phyloP scores from a whole-genome alignment of 352 stramenopile species.

The Pythium rishiriense region DNA sequence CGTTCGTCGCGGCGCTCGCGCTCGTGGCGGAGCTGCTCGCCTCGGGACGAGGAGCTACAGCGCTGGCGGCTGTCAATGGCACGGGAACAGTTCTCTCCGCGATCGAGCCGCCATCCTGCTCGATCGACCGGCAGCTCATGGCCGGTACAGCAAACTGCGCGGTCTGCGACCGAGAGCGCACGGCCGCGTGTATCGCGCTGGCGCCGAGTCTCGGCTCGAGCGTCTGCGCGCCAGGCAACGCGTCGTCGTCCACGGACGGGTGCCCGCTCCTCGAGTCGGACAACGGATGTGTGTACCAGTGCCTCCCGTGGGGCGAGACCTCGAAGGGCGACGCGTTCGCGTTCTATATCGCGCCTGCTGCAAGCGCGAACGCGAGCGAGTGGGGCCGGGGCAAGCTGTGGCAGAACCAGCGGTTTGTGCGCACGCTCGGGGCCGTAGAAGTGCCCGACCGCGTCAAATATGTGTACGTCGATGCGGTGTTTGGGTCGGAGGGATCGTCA shows the following conservation, averaged over 20 bases:
- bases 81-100: too few relatives aligned
- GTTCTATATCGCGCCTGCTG: conserved; percentile 5
- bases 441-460: conserved; percentile 8
- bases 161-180: background rate
- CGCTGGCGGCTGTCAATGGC: background rate
- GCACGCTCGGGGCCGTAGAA: background rate
- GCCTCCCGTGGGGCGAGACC: background rate
- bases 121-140: background rate
- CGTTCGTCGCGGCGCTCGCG: background rate
- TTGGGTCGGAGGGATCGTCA: too few relatives aligned
- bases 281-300: conserved; percentile 11
- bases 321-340: conserved; percentile 2
- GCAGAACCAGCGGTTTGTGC: conserved; percentile 8
- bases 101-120: background rate
- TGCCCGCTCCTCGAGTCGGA: background rate
- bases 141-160: conserved; percentile 3
- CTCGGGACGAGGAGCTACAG: background rate
- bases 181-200: conserved; percentile 10
- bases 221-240: background rate
- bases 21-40: background rate
- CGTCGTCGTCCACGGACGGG: background rate
- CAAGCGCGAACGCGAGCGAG: background rate
- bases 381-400: background rate
- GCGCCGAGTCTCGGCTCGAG: background rate
- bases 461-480: background rate